phyloP scores from a whole-genome alignment of 176 grass and related monocot genomes.

The Triticum dicoccoides region DNA sequence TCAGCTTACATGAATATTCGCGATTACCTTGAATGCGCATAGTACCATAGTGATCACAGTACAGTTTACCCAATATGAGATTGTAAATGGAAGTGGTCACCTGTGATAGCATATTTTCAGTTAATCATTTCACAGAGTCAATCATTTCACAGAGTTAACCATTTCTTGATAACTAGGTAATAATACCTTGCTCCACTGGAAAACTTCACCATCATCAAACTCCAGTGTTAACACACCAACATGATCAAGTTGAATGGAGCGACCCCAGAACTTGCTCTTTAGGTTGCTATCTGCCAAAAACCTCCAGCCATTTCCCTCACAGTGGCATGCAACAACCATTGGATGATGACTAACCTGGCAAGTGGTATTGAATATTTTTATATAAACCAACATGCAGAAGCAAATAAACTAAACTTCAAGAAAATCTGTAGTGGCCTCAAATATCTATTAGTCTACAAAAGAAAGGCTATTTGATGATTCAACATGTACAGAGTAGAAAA shows the following conservation, averaged over 20 bases:
- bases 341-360: constrained; percentile 97
- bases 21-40: constrained; percentile 97
- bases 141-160: not conserved
- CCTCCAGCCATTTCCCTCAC: constrained; percentile 92
- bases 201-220: constrained; percentile 98
- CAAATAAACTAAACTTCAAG: not conserved
- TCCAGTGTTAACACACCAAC: constrained; percentile 83
- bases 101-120: constrained; percentile 41
- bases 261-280: constrained; percentile 99
- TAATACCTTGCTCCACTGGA: constrained; percentile 99
- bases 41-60: constrained; percentile 99
- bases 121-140: not conserved
- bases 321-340: constrained; percentile 96
- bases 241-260: constrained; percentile 98
- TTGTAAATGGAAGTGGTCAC: constrained; percentile 99
- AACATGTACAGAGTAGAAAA: not conserved
- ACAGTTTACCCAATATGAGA: constrained; percentile 98
- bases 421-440: not conserved
- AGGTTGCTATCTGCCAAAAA: constrained; percentile 98
- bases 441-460: not conserved
- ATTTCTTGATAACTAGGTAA: constrained; percentile 16
- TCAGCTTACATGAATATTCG: constrained; percentile 96
- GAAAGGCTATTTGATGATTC: not conserved
- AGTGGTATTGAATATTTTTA: constrained; percentile 18
- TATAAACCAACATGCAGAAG: constrained; percentile 20